Evolutionary conservation across 768 basidiomycete genomes (phyloP).

Genomic region (Agaricus subrufescens): DNA sequence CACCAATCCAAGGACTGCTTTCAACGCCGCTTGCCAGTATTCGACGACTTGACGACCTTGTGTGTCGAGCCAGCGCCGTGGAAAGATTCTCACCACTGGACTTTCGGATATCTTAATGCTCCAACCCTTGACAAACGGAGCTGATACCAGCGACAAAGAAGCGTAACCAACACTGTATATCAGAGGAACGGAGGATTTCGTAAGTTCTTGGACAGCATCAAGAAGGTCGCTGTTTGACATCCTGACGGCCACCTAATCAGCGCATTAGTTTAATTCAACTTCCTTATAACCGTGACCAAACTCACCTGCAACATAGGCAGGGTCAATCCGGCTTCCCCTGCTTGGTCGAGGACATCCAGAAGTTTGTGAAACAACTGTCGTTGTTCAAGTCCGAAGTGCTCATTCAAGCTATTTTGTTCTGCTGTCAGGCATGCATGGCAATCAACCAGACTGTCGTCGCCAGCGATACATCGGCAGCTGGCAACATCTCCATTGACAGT

Average conservation of each 20-base stretch:
- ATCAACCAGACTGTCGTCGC: conserved; percentile 30
- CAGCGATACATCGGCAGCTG: conserved; percentile 39
- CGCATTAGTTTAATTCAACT: neutral
- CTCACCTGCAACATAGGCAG: conserved; percentile 16
- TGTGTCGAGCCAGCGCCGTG: conserved; percentile 77
- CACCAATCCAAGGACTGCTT: conserved; percentile 62
- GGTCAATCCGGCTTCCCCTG: conserved; percentile 34
- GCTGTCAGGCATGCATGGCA: conserved; percentile 42
- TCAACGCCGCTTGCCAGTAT: conserved; percentile 68
- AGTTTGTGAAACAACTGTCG: conserved; percentile 26
- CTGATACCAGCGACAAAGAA: conserved; percentile 49
- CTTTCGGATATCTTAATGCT: conserved; percentile 46
- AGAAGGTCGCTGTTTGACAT: neutral
- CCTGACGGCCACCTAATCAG: neutral
- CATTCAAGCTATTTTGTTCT: conserved; percentile 28
- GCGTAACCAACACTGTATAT: conserved; percentile 68
- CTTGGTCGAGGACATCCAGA: conserved; percentile 29
- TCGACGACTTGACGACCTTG: conserved; percentile 54
- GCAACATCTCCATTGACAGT: conserved; percentile 36
- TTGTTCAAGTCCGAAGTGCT: conserved; percentile 23
- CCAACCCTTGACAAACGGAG: conserved; percentile 49
- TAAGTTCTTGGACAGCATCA: conserved; percentile 25
- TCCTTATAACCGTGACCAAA: neutral
- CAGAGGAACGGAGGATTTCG: conserved; percentile 45
- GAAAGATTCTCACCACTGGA: conserved; percentile 44